Evolutionary conservation across 768 basidiomycete genomes (phyloP), one percentile per base, ranked within the genome.

Genomic region (Clitopilus passeckerianus): DNA sequence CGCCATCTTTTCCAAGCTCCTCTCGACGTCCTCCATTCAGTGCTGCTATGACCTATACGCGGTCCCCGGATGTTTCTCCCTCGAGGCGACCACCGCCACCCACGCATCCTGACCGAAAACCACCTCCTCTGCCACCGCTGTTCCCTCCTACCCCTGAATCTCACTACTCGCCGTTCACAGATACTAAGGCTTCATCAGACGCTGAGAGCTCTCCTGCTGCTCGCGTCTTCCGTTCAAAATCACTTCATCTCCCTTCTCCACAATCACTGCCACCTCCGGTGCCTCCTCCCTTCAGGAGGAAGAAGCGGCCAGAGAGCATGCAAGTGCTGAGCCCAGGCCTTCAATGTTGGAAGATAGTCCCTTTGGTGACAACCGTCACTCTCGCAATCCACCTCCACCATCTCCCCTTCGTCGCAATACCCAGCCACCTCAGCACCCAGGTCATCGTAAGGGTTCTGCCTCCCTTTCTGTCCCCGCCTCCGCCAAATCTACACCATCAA

Each of bases 221-320:
- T 1, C 77, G 81, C 12, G 72, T 82, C 6, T 75, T 76, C 53
- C 77, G 86, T 10, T 83, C 83, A 35, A 84, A 79, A 64, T 85
- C 85, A 0, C 64, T 86, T 69, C 80, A 84, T 65, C 77, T 82
- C 59, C 71, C 74, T 0, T 71, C 74, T 33, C 68, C 76, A 0
- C 70, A 76, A 0, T 2, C 46, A 3, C 16, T 20, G 15, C 63
- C 68, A 2, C 64, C 73, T 0, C 71, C 71, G 4, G 58, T 63
- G 30, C 72, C 72, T 12, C 84, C 82, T 0, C 81, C 82, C 0
- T 69, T 75, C 5, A 74, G 81, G 8, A 72, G 82, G 9, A 50
- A 50, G 46, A 79, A 75, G 52, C 76, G 88, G 1, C 89, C 87
- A 0, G 87, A 89, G 64, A 90, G 87, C 64, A 77, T 84, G 46